A percentile compares a stretch with the other conserved stretches of the same genome.
Evolutionary conservation across 176 grass and related monocot species (phyloP).

Genomic region (Phoenix roebelenii): DNA sequence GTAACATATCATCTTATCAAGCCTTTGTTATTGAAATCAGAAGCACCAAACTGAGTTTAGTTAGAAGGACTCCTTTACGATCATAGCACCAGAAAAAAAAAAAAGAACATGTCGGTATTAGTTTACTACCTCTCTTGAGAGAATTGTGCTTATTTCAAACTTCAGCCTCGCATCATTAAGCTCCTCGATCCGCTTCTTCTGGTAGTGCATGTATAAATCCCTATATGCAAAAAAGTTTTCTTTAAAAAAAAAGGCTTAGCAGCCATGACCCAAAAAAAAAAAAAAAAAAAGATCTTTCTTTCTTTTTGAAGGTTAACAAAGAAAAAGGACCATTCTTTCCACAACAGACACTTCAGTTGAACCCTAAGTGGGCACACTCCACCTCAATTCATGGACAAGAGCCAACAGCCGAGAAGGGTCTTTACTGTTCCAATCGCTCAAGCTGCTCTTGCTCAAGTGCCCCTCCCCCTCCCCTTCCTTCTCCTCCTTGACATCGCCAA

Average conservation of each 20-base stretch:
- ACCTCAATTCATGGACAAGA: constrained; percentile 65
- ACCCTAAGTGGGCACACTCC: background rate
- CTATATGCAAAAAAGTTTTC: constrained; percentile 20
- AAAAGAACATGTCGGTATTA: too few species aligned
- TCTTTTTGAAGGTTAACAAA: too few species aligned
- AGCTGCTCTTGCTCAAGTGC: constrained; percentile 34
- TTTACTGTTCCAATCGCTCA: constrained; percentile 49
- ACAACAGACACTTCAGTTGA: background rate
- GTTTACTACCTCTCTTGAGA: constrained; percentile 60
- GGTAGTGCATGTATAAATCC: constrained; percentile 64
- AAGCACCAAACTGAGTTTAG: too few species aligned
- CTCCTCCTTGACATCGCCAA: constrained; percentile 7
- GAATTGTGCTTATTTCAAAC: constrained; percentile 89
- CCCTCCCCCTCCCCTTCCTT: constrained; percentile 14
- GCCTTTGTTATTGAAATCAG: too few species aligned
- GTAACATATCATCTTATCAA: too few species aligned
- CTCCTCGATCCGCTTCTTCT: constrained; percentile 53
- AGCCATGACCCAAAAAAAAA: background rate
- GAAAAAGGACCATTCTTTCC: too few species aligned
- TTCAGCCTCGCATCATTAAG: constrained; percentile 72
- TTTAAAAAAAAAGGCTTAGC: background rate
- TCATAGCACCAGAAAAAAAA: too few species aligned
- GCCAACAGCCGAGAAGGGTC: constrained; percentile 38
- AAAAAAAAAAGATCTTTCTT: too few species aligned
- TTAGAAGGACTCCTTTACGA: too few species aligned